Conservation (phyloP, 306 rosid species). For the Heteromeles arbutifolia region DNA sequence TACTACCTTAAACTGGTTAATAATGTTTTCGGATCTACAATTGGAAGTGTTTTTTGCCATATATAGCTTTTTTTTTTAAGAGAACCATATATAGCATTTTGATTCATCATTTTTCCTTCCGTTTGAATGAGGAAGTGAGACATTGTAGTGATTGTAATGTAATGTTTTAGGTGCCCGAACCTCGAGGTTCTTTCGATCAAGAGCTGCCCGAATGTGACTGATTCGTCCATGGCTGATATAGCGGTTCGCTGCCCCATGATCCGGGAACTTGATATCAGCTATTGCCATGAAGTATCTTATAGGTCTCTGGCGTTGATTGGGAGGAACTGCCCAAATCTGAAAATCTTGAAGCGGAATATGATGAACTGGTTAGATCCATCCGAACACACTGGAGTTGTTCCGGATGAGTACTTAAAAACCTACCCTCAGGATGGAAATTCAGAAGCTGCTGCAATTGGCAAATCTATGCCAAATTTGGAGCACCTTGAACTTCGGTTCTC, state of each 20-base stretch:
- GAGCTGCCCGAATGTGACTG: constrained; percentile 72
- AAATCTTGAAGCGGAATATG: constrained; percentile 56
- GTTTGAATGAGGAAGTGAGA: background rate
- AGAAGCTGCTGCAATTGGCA: constrained; percentile 78
- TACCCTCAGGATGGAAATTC: constrained; percentile 82
- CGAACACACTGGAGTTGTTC: constrained; percentile 61
- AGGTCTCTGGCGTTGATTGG: constrained; percentile 42
- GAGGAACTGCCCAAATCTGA: constrained; percentile 56
- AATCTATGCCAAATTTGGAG: constrained; percentile 64
- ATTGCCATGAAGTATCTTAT: constrained; percentile 52
- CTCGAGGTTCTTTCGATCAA: constrained; percentile 72
- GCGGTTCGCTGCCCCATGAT: constrained; percentile 43
- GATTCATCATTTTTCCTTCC: background rate
- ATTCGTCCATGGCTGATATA: constrained; percentile 47
- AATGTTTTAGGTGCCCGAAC: constrained; percentile 46
- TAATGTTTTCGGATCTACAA: background rate
- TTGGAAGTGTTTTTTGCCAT: background rate
- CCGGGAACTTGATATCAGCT: constrained; percentile 54
- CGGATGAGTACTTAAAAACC: constrained; percentile 52
- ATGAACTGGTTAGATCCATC: constrained; percentile 75
- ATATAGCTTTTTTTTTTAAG: background rate
- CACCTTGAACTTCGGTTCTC: constrained; percentile 71
- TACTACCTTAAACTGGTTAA: background rate
- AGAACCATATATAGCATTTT: background rate
- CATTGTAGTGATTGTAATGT: background rate